A percentile compares a stretch with the other conserved stretches of the same genome.
phyloP scores from a whole-genome alignment of 2,329 filamentous ascomycete species.

The Scedosporium aurantiacum region DNA sequence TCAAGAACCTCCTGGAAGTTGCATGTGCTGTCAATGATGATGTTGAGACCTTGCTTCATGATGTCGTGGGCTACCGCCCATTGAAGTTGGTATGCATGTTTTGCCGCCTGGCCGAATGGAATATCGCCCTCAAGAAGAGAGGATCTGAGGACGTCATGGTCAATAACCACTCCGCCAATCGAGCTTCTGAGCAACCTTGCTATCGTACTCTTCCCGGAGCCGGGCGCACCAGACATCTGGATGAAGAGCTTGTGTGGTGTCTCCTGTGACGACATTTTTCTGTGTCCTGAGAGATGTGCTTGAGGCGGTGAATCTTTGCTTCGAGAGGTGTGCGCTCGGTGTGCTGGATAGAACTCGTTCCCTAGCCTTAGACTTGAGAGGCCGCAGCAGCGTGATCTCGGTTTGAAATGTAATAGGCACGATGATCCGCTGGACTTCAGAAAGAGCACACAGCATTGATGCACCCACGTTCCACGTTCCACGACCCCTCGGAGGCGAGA shows the following conservation, averaged over 20 bases:
- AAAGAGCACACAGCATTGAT: too few species aligned
- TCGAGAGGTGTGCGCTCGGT: too few species aligned
- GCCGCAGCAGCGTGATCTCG: too few species aligned
- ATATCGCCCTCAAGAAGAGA: slow-evolving; percentile 17
- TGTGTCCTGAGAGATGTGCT: too few species aligned
- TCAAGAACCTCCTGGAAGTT: slow-evolving; percentile 21
- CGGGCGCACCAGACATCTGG: slow-evolving; percentile 28
- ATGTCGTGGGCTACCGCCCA: slow-evolving; percentile 23
- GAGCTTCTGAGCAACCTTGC: slow-evolving; percentile 17
- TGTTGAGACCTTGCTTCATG: slow-evolving; percentile 20
- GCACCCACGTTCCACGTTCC: too few species aligned
- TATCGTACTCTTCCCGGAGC: slow-evolving; percentile 26
- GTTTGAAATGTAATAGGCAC: too few species aligned
- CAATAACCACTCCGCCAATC: slow-evolving; percentile 20
- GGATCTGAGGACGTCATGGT: slow-evolving; percentile 25
- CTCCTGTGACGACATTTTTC: too few species aligned
- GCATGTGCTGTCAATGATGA: slow-evolving; percentile 27
- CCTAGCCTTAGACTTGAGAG: too few species aligned
- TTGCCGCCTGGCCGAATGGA: slow-evolving; percentile 20
- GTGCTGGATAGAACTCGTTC: too few species aligned
- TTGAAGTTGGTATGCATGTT: slow-evolving; percentile 21
- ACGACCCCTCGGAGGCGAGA: too few species aligned
- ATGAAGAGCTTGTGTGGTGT: neutral
- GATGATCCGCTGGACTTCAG: too few species aligned
- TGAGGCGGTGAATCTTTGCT: too few species aligned